Percentiles rank a stretch among this genome's conserved stretches.
These are phyloP conservation scores for Russula virescens DNA, from an alignment of 768 basidiomycete genomes.

Conservation along the genomic window DNA sequence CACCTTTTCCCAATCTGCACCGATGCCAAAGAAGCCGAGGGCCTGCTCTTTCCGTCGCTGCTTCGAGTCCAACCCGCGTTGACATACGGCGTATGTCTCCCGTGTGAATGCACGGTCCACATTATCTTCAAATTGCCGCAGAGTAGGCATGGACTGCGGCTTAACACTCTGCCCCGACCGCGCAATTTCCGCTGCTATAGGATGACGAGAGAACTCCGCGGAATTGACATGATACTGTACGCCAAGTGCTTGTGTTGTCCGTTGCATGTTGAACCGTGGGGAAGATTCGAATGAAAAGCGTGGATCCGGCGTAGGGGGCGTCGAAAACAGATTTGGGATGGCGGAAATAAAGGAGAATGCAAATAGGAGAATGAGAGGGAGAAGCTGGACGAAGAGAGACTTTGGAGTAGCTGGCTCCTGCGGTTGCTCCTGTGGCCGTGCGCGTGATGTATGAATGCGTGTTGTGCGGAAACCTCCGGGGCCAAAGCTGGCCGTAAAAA, in stretches of 20 bases:
- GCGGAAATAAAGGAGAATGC: constrained; percentile 78
- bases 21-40: constrained; percentile 84
- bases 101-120: constrained; percentile 75
- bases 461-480: constrained; percentile 77
- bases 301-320: constrained; percentile 69
- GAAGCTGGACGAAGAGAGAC: constrained; percentile 65
- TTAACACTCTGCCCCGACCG: constrained; percentile 30
- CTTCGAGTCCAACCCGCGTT: constrained; percentile 58
- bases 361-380: constrained; percentile 81
- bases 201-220: constrained; percentile 69
- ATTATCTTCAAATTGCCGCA: constrained; percentile 64
- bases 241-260: constrained; percentile 63
- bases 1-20: constrained; percentile 91
- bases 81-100: constrained; percentile 65
- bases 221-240: constrained; percentile 83
- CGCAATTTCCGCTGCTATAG: constrained; percentile 69
- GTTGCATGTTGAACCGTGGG: constrained; percentile 57
- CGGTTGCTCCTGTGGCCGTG: constrained; percentile 31
- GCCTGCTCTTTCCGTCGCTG: constrained; percentile 69
- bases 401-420: constrained; percentile 46
- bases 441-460: constrained; percentile 44
- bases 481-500: constrained; percentile 77
- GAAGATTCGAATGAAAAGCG: constrained; percentile 63
- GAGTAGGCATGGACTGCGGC: constrained; percentile 27
- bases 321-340: constrained; percentile 69